Percentiles rank a stretch among this genome's conserved stretches.
phyloP scores from a whole-genome alignment of 345 rosid genomes.

The Citrus maxima region DNA sequence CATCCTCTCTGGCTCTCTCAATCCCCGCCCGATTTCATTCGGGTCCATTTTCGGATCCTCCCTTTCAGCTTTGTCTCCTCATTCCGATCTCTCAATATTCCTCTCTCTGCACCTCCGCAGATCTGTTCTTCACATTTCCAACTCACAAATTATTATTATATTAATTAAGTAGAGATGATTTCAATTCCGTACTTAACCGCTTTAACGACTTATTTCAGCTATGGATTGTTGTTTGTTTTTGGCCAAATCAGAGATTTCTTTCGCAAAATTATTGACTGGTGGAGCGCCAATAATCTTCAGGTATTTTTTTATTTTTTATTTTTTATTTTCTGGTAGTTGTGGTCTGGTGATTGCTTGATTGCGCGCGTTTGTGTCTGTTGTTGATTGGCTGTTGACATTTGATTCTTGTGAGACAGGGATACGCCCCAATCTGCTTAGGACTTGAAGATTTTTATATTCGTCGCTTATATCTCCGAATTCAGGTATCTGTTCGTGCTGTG shows the following conservation, averaged over 20 bases:
- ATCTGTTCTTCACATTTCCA: background rate
- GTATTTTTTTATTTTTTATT: constrained; percentile 12
- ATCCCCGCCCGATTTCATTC: too few relatives aligned
- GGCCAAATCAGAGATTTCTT: constrained; percentile 83
- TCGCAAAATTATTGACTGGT: constrained; percentile 61
- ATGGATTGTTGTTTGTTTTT: constrained; percentile 68
- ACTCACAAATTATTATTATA: background rate
- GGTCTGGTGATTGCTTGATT: background rate
- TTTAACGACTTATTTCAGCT: constrained; percentile 72
- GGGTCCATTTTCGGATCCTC: too few relatives aligned
- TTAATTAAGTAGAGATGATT: constrained; percentile 35
- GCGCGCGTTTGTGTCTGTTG: background rate
- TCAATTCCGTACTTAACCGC: constrained; percentile 75
- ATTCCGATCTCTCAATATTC: too few relatives aligned
- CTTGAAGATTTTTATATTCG: constrained; percentile 90
- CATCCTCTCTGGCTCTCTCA: too few relatives aligned
- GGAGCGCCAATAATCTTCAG: constrained; percentile 54
- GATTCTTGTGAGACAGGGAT: constrained; percentile 44
- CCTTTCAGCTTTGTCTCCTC: too few relatives aligned
- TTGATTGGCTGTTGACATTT: background rate
- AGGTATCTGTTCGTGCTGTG: constrained; percentile 36
- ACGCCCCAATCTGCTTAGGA: constrained; percentile 90
- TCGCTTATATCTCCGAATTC: constrained; percentile 81
- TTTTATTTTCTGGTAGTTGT: background rate
- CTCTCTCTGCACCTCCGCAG: background rate